Evolutionary conservation across 306 rosid genomes (phyloP).

Genomic region (Sesbania bispinosa): DNA sequence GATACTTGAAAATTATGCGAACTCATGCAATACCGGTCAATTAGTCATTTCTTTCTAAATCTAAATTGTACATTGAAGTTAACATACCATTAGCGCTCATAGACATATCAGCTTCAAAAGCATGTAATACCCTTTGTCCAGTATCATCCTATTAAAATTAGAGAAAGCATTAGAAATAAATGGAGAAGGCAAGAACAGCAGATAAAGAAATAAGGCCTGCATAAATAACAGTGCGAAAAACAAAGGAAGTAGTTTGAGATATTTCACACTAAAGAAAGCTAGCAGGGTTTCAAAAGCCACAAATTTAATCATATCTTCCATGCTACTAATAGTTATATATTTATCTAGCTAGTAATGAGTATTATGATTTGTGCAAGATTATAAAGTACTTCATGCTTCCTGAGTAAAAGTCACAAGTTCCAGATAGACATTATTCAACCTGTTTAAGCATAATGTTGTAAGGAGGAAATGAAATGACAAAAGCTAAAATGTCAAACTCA

Average conservation of each 20-base stretch:
- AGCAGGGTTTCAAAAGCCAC: background rate
- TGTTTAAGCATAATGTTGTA: background rate
- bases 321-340: background rate
- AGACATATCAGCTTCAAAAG: slow-evolving; percentile 54
- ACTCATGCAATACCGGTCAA: background rate
- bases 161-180: slow-evolving; percentile 30
- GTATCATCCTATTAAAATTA: slow-evolving; percentile 46
- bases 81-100: slow-evolving; percentile 55
- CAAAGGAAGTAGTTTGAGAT: background rate
- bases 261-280: background rate
- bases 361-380: background rate
- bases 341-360: background rate
- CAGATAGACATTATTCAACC: background rate
- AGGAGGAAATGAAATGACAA: slow-evolving; percentile 7
- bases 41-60: background rate
- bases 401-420: background rate
- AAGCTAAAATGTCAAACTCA: background rate
- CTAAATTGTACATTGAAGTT: slow-evolving; percentile 15
- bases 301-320: background rate
- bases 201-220: background rate
- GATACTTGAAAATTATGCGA: background rate
- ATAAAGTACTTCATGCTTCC: background rate
- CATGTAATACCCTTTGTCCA: slow-evolving; percentile 50
- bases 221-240: background rate
- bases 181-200: background rate